Evolutionary conservation across 495 filamentous ascomycete species (phyloP).

Genomic region (Aspergillus conjunctus): DNA sequence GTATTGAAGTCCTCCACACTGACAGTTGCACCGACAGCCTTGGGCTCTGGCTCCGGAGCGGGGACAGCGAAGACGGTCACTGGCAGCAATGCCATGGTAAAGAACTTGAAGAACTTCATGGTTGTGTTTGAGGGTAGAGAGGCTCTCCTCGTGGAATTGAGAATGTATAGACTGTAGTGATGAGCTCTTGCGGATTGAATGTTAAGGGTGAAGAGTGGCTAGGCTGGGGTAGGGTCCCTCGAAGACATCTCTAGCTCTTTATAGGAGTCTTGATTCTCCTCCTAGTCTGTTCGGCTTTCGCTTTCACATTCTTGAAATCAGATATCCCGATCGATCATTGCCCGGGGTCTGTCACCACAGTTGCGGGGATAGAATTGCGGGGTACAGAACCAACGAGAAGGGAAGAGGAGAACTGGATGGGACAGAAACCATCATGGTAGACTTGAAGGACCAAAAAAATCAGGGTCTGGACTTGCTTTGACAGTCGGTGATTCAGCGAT

Average conservation of each 20-base stretch:
- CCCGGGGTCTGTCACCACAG: background rate
- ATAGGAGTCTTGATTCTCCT: slow-evolving; percentile 9
- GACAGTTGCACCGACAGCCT: slow-evolving; percentile 4
- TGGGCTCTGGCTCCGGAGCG: slow-evolving; percentile 16
- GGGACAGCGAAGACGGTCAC: slow-evolving; percentile 14
- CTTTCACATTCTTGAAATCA: slow-evolving; percentile 18
- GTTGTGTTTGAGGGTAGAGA: background rate
- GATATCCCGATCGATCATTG: slow-evolving; percentile 8
- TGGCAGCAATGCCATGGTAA: slow-evolving; percentile 19
- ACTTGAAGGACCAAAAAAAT: background rate
- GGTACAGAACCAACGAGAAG: slow-evolving; percentile 10
- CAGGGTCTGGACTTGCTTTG: background rate
- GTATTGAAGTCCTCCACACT: slow-evolving; percentile 9
- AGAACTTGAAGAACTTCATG: slow-evolving; percentile 23
- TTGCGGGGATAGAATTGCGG: slow-evolving; percentile 19
- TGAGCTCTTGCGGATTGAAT: background rate
- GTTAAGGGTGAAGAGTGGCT: background rate
- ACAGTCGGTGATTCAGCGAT: slow-evolving; percentile 2
- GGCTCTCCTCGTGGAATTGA: background rate
- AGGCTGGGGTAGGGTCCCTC: background rate
- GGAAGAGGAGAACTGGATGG: background rate
- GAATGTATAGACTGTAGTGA: slow-evolving; percentile 6
- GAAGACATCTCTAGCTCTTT: slow-evolving; percentile 13
- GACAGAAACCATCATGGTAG: slow-evolving; percentile 1
- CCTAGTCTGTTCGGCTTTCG: background rate